Evolutionary conservation across 495 filamentous ascomycete species (phyloP).

Genomic region (Neurospora africana): DNA sequence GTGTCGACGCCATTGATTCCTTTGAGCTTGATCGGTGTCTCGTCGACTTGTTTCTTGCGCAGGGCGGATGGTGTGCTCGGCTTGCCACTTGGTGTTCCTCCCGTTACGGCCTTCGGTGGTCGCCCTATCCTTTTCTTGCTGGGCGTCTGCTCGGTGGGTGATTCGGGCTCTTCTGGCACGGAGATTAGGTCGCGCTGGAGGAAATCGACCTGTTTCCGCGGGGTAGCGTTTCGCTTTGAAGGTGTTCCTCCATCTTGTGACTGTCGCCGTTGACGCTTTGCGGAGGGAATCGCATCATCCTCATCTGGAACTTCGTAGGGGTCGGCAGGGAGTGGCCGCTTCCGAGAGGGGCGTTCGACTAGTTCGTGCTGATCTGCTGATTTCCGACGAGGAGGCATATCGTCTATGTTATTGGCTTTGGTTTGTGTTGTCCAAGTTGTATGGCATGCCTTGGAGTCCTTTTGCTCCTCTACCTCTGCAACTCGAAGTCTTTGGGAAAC

Average conservation of each 20-base stretch:
- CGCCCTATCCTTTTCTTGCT: conserved; percentile 15
- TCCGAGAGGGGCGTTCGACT: conserved; percentile 4
- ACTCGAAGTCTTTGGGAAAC: neutral
- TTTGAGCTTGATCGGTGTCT: conserved; percentile 27
- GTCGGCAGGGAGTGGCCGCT: conserved; percentile 10
- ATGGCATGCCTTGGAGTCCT: neutral
- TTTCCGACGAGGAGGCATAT: conserved; percentile 8
- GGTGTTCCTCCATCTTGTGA: neutral
- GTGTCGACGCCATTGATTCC: conserved; percentile 29
- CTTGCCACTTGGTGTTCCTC: conserved; percentile 7
- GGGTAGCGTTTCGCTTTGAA: neutral
- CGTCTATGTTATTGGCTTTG: neutral
- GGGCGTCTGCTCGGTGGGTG: conserved; percentile 9
- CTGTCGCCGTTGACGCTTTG: conserved; percentile 9
- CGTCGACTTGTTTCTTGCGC: conserved; percentile 18
- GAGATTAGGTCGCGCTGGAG: neutral
- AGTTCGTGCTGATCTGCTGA: conserved; percentile 3
- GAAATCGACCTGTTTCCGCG: neutral
- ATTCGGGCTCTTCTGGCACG: neutral
- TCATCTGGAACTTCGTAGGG: conserved; percentile 25
- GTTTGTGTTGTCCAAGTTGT: neutral
- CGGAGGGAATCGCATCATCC: conserved; percentile 3
- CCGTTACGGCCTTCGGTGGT: conserved; percentile 12
- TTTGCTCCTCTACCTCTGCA: neutral
- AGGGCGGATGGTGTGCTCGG: conserved; percentile 21